These are phyloP conservation scores for Solanum pinnatisectum DNA, from an alignment of 257 asterid genomes.

Conservation along the genomic window DNA sequence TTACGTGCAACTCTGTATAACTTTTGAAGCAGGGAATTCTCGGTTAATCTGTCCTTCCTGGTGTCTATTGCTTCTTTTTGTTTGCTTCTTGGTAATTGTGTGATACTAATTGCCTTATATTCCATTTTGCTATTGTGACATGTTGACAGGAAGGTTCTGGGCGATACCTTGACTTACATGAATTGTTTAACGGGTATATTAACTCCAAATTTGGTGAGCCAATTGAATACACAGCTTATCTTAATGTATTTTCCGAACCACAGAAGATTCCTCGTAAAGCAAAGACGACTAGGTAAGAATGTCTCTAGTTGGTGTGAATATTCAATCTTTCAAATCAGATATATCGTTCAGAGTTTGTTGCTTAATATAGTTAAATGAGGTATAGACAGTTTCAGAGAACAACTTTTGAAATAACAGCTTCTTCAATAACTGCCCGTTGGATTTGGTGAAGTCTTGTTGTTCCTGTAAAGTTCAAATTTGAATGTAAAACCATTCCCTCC, in stretches of 20 bases:
- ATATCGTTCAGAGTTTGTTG: not conserved
- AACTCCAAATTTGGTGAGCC: conserved; percentile 82
- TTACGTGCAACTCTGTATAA: not conserved
- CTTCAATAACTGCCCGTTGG: not conserved
- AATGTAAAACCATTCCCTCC: not conserved
- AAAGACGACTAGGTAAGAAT: conserved; percentile 65
- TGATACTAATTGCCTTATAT: not conserved
- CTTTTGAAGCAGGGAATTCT: not conserved
- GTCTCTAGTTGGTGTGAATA: not conserved
- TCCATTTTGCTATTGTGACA: not conserved
- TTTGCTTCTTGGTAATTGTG: not conserved
- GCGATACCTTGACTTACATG: conserved; percentile 92
- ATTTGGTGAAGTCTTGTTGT: not conserved
- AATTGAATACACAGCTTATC: conserved; percentile 78
- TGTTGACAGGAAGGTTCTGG: conserved; percentile 74
- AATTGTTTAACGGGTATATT: conserved; percentile 65
- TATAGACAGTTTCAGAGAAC: not conserved
- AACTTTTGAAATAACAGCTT: not conserved
- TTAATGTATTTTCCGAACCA: conserved; percentile 58
- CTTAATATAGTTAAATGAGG: not conserved
- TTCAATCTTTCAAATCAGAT: not conserved
- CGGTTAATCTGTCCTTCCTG: not conserved
- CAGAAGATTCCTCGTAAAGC: conserved; percentile 50
- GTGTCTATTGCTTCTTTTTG: not conserved
- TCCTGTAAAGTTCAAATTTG: not conserved